These are phyloP conservation scores for Cytidiella melzeri DNA, from an alignment of 768 basidiomycete species.

Conservation along the genomic window DNA sequence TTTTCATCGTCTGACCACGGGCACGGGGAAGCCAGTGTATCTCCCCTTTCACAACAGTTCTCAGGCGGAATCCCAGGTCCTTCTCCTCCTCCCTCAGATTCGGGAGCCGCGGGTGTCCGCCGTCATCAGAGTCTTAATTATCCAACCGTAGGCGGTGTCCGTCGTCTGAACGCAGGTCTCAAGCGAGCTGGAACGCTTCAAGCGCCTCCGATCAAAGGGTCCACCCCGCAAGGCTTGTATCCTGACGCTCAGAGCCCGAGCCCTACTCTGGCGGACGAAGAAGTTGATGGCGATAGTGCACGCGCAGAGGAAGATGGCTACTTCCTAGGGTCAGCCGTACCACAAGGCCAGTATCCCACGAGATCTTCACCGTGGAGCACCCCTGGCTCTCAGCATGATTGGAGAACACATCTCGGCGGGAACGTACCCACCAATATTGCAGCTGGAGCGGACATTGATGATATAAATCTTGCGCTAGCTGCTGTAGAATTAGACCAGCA, in stretches of 20 bases:
- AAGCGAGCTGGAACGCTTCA: conserved; percentile 76
- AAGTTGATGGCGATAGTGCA: conserved; percentile 48
- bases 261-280: conserved; percentile 49
- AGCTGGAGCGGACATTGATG: conserved; percentile 46
- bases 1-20: conserved; percentile 26
- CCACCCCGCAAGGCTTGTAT: conserved; percentile 19
- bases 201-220: conserved; percentile 37
- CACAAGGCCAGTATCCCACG: conserved; percentile 37
- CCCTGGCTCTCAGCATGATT: conserved; percentile 43
- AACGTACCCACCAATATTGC: conserved; percentile 23
- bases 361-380: conserved; percentile 63
- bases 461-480: conserved; percentile 70
- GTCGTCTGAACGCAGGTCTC: conserved; percentile 48
- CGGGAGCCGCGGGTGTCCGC: conserved; percentile 58
- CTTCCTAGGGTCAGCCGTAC: conserved; percentile 34
- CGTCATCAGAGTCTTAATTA: conserved; percentile 78
- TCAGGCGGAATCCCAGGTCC: conserved; percentile 35
- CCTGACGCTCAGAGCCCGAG: conserved; percentile 34
- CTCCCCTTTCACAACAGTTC: conserved; percentile 64
- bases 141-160: conserved; percentile 43
- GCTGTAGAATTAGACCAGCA: conserved; percentile 52
- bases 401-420: conserved; percentile 41
- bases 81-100: conserved; percentile 61
- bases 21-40: conserved; percentile 41
- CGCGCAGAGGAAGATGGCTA: conserved; percentile 50